Conservation (phyloP, 176 grass and related monocot species). For the Alloteropsis semialata region DNA sequence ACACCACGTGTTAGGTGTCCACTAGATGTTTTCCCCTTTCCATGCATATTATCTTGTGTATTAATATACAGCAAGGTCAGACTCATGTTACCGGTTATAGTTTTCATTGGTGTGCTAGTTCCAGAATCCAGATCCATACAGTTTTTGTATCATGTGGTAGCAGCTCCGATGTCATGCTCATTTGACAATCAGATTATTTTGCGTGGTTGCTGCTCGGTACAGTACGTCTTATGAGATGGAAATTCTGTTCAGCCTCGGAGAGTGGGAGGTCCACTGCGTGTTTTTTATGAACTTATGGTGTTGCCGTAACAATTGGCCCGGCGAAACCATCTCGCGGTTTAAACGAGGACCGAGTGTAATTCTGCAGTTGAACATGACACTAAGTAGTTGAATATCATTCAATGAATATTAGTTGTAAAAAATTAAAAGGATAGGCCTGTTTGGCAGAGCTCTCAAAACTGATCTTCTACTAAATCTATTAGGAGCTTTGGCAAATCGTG, state of each 20-base stretch:
- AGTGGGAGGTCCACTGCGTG: neutral
- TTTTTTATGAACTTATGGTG: too few species aligned
- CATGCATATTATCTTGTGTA: conserved; percentile 27
- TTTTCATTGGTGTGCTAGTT: neutral
- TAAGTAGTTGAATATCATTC: too few species aligned
- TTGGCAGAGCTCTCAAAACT: too few species aligned
- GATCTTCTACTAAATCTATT: too few species aligned
- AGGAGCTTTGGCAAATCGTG: too few species aligned
- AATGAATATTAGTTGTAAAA: too few species aligned
- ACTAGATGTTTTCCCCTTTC: neutral
- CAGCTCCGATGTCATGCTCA: neutral
- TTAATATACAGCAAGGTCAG: neutral
- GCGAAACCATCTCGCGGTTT: too few species aligned
- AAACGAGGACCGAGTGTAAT: too few species aligned
- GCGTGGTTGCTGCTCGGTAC: neutral
- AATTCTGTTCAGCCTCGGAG: neutral
- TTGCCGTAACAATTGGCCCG: too few species aligned
- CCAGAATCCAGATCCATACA: neutral
- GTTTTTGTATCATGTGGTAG: neutral
- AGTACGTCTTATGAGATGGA: neutral
- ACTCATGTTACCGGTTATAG: neutral
- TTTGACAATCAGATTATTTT: neutral
- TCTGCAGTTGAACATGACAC: too few species aligned
- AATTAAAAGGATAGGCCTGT: too few species aligned
- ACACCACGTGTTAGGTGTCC: neutral